Conservation (phyloP, 2,329 filamentous ascomycete genomes). For the Neospermospora avenae region DNA sequence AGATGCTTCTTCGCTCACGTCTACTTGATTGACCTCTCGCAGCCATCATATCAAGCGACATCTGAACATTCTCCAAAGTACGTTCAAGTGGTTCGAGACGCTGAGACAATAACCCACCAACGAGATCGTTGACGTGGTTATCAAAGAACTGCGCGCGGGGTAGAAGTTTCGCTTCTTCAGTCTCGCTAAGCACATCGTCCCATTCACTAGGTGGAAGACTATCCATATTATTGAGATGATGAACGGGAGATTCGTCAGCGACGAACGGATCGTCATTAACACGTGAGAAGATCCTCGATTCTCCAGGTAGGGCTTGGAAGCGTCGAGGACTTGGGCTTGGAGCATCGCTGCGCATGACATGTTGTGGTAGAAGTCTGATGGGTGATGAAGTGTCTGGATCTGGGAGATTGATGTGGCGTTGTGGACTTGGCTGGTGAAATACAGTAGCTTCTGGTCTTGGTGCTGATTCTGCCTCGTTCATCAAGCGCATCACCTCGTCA, state of each 20-base stretch:
- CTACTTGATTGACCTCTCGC: conserved; percentile 53
- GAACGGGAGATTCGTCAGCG: conserved; percentile 47
- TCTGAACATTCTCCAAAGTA: conserved; percentile 72
- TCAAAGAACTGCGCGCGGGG: conserved; percentile 87
- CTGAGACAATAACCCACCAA: conserved; percentile 72
- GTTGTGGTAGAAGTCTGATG: conserved; percentile 50
- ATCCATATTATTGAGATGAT: conserved; percentile 59
- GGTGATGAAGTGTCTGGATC: conserved; percentile 47
- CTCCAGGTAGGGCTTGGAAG: conserved; percentile 46
- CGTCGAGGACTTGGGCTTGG: conserved; percentile 70
- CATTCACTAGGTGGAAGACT: conserved; percentile 80
- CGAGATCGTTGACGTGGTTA: conserved; percentile 80
- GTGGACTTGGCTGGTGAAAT: conserved; percentile 46
- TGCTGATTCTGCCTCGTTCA: conserved; percentile 63
- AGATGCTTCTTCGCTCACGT: conserved; percentile 61
- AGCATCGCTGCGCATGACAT: conserved; percentile 62
- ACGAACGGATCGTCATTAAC: conserved; percentile 42
- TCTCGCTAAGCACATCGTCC: conserved; percentile 80
- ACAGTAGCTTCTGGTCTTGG: conserved; percentile 37
- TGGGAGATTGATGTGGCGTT: conserved; percentile 38
- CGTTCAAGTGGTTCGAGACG: conserved; percentile 79
- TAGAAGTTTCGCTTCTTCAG: conserved; percentile 79
- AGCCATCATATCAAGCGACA: conserved; percentile 58
- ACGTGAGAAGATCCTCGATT: conserved; percentile 45
- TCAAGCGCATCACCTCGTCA: conserved; percentile 85